These are phyloP conservation scores for Candida sanyaensis DNA, from an alignment of 1,139 yeast genomes.

Conservation along the genomic window DNA sequence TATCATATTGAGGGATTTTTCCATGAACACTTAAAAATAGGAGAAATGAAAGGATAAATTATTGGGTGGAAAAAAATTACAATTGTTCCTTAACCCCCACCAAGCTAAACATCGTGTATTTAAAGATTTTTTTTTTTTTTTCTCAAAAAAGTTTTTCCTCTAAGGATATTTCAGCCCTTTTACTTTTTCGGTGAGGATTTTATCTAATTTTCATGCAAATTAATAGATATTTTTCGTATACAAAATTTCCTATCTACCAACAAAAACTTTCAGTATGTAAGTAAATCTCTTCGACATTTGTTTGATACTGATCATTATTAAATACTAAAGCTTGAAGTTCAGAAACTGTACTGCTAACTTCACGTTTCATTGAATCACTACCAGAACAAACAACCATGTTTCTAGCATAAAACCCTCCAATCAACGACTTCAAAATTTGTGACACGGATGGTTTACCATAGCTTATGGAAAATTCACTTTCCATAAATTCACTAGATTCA, in stretches of 20 bases:
- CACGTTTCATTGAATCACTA: constrained; percentile 42
- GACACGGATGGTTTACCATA: constrained; percentile 37
- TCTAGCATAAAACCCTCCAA: constrained; percentile 29
- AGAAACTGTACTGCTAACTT: constrained; percentile 49
- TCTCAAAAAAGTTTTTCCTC: too few relatives aligned
- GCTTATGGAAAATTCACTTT: constrained; percentile 19
- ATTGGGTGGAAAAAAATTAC: too few relatives aligned
- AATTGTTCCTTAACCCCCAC: neutral
- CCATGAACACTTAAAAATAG: too few relatives aligned
- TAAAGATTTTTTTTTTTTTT: neutral
- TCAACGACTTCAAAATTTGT: constrained; percentile 20
- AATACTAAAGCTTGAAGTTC: constrained; percentile 33
- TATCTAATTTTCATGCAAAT: too few relatives aligned
- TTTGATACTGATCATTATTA: constrained; percentile 26
- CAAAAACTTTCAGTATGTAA: constrained; percentile 63
- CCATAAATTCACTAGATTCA: constrained; percentile 4
- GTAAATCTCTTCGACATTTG: constrained; percentile 49
- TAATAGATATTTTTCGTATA: too few relatives aligned
- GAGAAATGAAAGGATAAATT: too few relatives aligned
- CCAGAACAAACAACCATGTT: constrained; percentile 57
- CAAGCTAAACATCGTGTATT: neutral
- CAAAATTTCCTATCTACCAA: constrained; percentile 35
- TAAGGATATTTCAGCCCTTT: too few relatives aligned
- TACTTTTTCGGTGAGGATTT: too few relatives aligned
- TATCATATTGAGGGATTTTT: too few relatives aligned